Base-by-base conservation (phyloP, 1,284 basidiomycete genomes). In the Phlebopus sp. region DNA sequence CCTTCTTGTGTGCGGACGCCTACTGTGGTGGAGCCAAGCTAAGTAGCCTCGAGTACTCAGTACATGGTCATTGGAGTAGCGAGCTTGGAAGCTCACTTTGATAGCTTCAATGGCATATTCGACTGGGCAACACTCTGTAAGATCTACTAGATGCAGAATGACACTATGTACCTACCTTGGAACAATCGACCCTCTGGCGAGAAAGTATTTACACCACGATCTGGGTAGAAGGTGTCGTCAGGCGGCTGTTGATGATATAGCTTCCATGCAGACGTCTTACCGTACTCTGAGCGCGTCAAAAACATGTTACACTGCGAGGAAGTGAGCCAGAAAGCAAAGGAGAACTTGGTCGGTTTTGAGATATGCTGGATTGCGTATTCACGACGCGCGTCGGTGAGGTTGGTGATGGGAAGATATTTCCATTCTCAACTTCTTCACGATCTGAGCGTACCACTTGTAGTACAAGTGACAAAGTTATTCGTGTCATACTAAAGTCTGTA, bases 71-170 rank as follows among this genome's bases (percentile, higher is more conserved):
- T 42, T 27, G 43, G 27, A 11, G 19, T 8, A 3, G 34, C 14
- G 15, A 40, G 36, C 35, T 50, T 15, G 15, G 5, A 35, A 46
- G 53, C 63, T 55, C 56, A 94, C 93, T 73, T 97, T 97, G 72
- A 97, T 97, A 17, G 94, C 94, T 67, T 97, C 94, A 66, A 99
- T 97, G 43, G 97, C 97, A 77, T 99, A 99, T 73, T 99, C 97
- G 72, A 97, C 94, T 97, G 56, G 4, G 37, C 19, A 15, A 27
- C 34, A 18, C 29, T 40, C 54, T 35, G 49, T 42, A 38, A 31
- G 44, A 35, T 41, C 45, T 21, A 50, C 55, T 50, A 23, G 10
- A n/a, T 41, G 15, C 11, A 25, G 3, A 42, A 9, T 6, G 27
- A 38, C 14, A 1, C 13, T 7, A 8, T 19, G 17, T 42, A 55